These are phyloP conservation scores for Abortiporus biennis DNA, from an alignment of 1,284 basidiomycete genomes.

Conservation along the genomic window DNA sequence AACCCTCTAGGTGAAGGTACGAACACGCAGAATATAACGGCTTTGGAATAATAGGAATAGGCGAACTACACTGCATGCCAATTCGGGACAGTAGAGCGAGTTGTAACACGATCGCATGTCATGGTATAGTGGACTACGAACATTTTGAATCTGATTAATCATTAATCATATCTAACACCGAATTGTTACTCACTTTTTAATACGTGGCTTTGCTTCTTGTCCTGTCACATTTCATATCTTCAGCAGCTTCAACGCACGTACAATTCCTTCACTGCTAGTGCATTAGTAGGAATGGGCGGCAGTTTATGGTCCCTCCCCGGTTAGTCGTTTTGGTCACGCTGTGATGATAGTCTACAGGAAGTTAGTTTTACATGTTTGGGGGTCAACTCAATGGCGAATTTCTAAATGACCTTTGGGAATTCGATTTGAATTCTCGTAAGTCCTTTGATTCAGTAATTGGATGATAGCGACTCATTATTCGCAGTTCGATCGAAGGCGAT, in stretches of 20 bases:
- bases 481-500: conserved; percentile 65
- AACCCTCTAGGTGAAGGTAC: too few species aligned
- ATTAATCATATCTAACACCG: conserved; percentile 7
- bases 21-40: too few species aligned
- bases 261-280: conserved; percentile 43
- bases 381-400: conserved; percentile 97
- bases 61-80: too few species aligned
- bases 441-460: conserved; percentile 13
- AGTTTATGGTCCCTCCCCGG: conserved; percentile 70
- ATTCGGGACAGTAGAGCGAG: too few species aligned
- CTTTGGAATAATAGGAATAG: too few species aligned
- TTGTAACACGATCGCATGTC: too few species aligned
- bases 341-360: conserved; percentile 89
- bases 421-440: conserved; percentile 92
- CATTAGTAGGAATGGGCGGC: conserved; percentile 93
- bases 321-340: conserved; percentile 94
- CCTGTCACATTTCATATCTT: conserved; percentile 7
- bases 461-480: too few species aligned
- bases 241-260: conserved; percentile 26
- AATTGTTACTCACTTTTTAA: conserved; percentile 6
- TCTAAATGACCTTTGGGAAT: conserved; percentile 94
- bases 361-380: conserved; percentile 95
- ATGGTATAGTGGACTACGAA: too few species aligned
- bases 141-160: too few species aligned
- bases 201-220: conserved; percentile 7